These are phyloP conservation scores for Diaporthe velutina DNA, from an alignment of 2,329 filamentous ascomycete genomes.

Conservation along the genomic window DNA sequence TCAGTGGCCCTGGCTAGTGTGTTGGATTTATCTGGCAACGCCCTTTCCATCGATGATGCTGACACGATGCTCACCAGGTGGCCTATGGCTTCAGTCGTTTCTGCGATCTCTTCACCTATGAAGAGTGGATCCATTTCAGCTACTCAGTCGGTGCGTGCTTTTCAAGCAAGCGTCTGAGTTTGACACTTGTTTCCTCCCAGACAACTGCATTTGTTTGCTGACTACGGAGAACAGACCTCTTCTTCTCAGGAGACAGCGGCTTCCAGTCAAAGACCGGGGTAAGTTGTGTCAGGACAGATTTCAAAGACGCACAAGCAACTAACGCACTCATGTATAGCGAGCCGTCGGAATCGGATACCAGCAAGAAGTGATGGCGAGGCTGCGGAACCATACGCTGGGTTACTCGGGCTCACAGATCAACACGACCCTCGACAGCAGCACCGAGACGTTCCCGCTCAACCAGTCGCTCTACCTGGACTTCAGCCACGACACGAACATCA, in stretches of 20 bases:
- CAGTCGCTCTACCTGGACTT: conserved; percentile 84
- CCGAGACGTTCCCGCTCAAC: conserved; percentile 78
- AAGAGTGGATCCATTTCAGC: conserved; percentile 80
- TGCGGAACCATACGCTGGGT: conserved; percentile 74
- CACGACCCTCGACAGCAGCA: conserved; percentile 76
- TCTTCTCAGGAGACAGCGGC: conserved; percentile 71
- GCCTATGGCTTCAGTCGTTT: conserved; percentile 81
- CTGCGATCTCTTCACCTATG: conserved; percentile 80
- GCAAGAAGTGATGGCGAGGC: conserved; percentile 78
- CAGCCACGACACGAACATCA: conserved; percentile 81
- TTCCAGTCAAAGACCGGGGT: conserved; percentile 75
- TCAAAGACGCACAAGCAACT: neutral
- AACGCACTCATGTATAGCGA: conserved; percentile 54
- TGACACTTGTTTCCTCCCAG: neutral
- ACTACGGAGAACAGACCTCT: conserved; percentile 58
- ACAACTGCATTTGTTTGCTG: neutral
- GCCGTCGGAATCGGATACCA: conserved; percentile 82
- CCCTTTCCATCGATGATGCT: conserved; percentile 3
- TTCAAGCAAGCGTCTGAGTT: neutral
- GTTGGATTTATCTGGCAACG: neutral
- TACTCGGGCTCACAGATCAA: conserved; percentile 74
- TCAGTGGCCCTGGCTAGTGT: conserved; percentile 38
- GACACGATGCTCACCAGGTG: conserved; percentile 54
- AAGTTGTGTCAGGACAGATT: conserved; percentile 44
- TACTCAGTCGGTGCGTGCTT: conserved; percentile 68